Base-by-base conservation (phyloP, 768 basidiomycete species). In the Mycena rebaudengoi region DNA sequence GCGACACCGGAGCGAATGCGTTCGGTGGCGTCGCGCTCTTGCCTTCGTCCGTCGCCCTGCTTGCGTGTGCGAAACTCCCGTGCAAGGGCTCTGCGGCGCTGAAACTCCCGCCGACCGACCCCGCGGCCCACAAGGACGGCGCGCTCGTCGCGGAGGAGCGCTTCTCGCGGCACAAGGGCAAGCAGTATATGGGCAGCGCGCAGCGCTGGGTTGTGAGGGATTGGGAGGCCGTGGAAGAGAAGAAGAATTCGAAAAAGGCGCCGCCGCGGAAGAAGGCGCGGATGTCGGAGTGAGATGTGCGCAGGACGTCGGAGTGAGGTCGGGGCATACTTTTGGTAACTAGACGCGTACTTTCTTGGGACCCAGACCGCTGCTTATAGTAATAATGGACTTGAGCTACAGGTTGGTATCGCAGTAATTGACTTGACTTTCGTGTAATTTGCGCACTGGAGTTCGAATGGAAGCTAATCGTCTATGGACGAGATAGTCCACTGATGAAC, bases 131-230 rank as follows among this genome's bases (percentile, higher is more conserved):
- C n/a, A 11, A 25, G 18, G 60, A 62, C 52, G 52, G 60, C 52
- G 33, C 55, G 16, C 33, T 62, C 16, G 60, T 62, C 21, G 60
- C 60, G 2, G 41, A 62, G 60, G 60, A 49, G 13, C 51, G 35
- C 25, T 23, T 54, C 7, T 30, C 37, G 12, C 40, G 43, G 39
- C 12, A 10, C 14, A 61, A 62, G 23, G 55, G 55, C 21, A 57
- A 57, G 44, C 28, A n/a, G 6, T 37, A 57, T 32, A 21, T 57
- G 16, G 55, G 55, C 23, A 13, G 13, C 16, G 55, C 55, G 44
- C 11, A 45, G 2, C 32, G 55, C n/a, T 57, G 55, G 55, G 26
- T 57, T 12, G 28, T 54, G 2, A 16, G 23, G 2, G 44, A 57
- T 26, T 57, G 55, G 55, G 55, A 56, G 1, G 55, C 16, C 13